Evolutionary conservation across 805 yeast species (phyloP).

Genomic region (Allodekkera sacchari): DNA sequence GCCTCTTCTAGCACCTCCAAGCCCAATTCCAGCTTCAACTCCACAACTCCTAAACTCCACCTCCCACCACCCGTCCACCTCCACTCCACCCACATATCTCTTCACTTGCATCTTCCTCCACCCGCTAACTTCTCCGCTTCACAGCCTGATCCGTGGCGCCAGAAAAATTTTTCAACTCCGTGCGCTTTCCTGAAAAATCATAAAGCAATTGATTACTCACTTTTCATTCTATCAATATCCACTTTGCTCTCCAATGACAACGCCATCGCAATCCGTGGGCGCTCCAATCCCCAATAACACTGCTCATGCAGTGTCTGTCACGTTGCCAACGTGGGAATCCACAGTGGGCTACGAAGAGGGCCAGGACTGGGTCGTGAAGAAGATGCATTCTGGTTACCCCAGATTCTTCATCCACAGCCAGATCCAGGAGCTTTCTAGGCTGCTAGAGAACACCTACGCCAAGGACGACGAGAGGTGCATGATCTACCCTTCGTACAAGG

Average conservation of each 20-base stretch:
- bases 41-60: too few relatives aligned
- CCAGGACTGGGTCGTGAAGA: conserved; percentile 64
- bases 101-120: neutral
- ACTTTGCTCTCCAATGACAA: too few relatives aligned
- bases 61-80: too few relatives aligned
- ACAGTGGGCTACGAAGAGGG: conserved; percentile 92
- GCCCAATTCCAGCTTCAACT: too few relatives aligned
- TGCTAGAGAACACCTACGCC: conserved; percentile 63
- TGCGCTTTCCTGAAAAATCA: too few relatives aligned
- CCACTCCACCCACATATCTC: neutral
- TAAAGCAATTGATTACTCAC: too few relatives aligned
- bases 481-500: conserved; percentile 67
- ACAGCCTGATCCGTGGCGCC: too few relatives aligned
- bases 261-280: conserved; percentile 48
- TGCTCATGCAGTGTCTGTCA: conserved; percentile 89
- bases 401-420: conserved; percentile 65
- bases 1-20: too few relatives aligned
- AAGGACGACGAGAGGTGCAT: conserved; percentile 69
- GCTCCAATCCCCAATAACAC: conserved; percentile 84
- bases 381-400: conserved; percentile 86
- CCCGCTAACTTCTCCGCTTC: neutral
- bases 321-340: conserved; percentile 92
- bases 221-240: too few relatives aligned
- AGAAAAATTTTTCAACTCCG: too few relatives aligned
- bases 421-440: conserved; percentile 46